Base-by-base conservation (phyloP, 306 rosid genomes). In the Cicer yamashitae region DNA sequence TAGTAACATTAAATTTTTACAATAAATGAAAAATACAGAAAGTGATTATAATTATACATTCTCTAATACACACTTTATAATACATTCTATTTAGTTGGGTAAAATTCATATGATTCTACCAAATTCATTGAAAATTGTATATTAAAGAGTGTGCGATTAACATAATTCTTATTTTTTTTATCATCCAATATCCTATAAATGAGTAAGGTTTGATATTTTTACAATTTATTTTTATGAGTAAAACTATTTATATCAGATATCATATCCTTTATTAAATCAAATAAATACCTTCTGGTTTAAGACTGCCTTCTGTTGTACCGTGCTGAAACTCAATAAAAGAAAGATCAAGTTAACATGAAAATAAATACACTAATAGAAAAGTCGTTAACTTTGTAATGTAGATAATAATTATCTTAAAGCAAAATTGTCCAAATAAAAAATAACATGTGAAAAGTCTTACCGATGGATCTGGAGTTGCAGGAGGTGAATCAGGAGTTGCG, bases 301-400 rank as follows among this genome's bases (percentile, higher is more conserved):
- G 97, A 67, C 97, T 91, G 41, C 97, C 94, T 86, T 91, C 84
- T 5, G 90, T 84, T 60, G 59, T 81, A 40, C 97, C 97, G 45
- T 70, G 53, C 94, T 89, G 82, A 70, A 70, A 77, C 10, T 54
- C 67, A 73, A 45, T 8, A 13, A 38, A 53, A 63, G 3, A 61
- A 68, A 64, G 7, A 45, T 14, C 34, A 59, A 64, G 58, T 62
- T 40, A 79, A 80, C 9, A 11, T 40, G 30, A 20, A 10, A 51
- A 40, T 0, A 37, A 44, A 34, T n/a, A 47, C n/a, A 22, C 41
- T 3, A 7, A 34, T n/a, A 0, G 6, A 14, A 17, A 22, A 13
- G 12, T 15, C 9, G 10, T 47, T 13, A 38, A 20, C 5, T 48
- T 1, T n/a, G 6, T 51, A 51, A 44, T 41, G 14, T 9, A 7